phyloP scores from a whole-genome alignment of 768 basidiomycete genomes.

The Tricholoma terreum region DNA sequence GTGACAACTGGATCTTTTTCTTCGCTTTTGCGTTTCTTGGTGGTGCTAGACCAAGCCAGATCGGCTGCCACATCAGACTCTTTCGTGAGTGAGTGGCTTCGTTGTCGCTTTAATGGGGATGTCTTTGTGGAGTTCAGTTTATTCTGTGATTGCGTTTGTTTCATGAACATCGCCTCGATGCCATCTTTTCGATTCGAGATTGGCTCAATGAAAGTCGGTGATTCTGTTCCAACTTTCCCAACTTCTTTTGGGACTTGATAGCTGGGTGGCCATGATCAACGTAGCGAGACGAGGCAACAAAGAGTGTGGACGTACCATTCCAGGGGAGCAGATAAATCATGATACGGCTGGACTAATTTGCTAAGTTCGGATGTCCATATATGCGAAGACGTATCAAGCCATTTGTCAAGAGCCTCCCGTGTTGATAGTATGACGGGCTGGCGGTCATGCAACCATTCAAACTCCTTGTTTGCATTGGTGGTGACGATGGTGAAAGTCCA shows the following conservation, averaged over 20 bases:
- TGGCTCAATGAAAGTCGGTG: constrained; percentile 78
- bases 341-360: constrained; percentile 59
- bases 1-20: not conserved
- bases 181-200: constrained; percentile 79
- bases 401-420: constrained; percentile 55
- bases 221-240: constrained; percentile 86
- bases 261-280: constrained; percentile 35
- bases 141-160: constrained; percentile 37
- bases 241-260: constrained; percentile 89
- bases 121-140: not conserved
- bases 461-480: constrained; percentile 63
- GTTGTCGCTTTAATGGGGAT: constrained; percentile 3
- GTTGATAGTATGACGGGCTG: constrained; percentile 78
- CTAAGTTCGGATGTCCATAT: constrained; percentile 62
- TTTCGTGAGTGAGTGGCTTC: not conserved
- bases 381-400: constrained; percentile 77
- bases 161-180: constrained; percentile 78
- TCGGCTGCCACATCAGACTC: not conserved
- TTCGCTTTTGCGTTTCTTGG: not conserved
- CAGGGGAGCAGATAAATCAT: constrained; percentile 46
- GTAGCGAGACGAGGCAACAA: constrained; percentile 1
- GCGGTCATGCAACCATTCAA: constrained; percentile 89
- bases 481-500: constrained; percentile 93
- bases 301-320: constrained; percentile 53
- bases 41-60: no score